Evolutionary conservation across 1,284 basidiomycete genomes (phyloP), one percentile per base, ranked within the genome.

Genomic region (Papiliotrema laurentii): DNA sequence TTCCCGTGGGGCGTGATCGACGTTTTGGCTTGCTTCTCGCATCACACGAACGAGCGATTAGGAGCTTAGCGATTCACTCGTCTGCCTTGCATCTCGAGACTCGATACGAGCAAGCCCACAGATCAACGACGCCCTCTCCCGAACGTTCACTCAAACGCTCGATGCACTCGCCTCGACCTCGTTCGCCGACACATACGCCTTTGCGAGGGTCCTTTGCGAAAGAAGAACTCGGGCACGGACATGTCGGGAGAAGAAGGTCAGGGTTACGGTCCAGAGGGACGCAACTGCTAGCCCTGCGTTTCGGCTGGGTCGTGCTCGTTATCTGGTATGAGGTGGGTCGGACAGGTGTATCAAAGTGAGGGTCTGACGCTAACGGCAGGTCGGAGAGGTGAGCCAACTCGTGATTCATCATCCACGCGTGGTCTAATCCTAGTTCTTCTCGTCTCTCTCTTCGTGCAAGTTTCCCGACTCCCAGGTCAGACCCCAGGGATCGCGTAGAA

Each of bases 281-380:
- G 1, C 68, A 71, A 47, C 50, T 73, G 25, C 54, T 69, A 16
- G 69, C 63, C 0, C 71, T 85, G 42, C 75, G 82, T 16, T 69
- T 84, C 25, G 66, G 78, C 24, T 85, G 83, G 81, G 66, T 83
- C 19, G 68, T 82, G 0, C 58, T 81, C 26, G 72, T 86, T 27
- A 68, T 86, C n/a, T 85, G 83, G 86, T 85, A 81, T 60, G 88
- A 91, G 68, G 74, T 86, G 34, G 78, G 80, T 22, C 27, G 9
- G 2, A 49, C 9, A 34, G 44, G 36, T 45, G 27, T 28, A 26
- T 26, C 18, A 25, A 30, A 18, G 21, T 45, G 30, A 25, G 44
- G 5, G n/a, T 19, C 22, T 41, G 19, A 37, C 24, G 42, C 39
- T 16, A 2, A 13, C 26, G n/a, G 2, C 47, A 66, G 66, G 60